phyloP scores from a whole-genome alignment of 495 filamentous ascomycete genomes.

The Penicillium ochrochloron region DNA sequence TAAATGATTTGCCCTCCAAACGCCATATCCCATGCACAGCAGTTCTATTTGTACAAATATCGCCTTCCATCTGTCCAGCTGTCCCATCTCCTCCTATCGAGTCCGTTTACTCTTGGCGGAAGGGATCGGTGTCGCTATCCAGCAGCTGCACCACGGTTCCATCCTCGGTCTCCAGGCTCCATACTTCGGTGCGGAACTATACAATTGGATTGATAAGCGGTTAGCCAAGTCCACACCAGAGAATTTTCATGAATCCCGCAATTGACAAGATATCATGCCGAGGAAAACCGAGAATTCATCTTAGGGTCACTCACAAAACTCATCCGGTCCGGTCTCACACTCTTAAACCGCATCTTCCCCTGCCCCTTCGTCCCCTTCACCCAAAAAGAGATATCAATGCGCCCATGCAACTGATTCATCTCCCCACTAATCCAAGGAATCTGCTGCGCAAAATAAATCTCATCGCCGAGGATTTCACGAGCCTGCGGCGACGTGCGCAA shows the following conservation, averaged over 20 bases:
- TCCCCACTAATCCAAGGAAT: conserved; percentile 93
- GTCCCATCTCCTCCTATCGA: not conserved
- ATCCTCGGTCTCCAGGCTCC: conserved; percentile 72
- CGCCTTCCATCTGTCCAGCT: conserved; percentile 1
- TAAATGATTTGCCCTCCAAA: conserved; percentile 28
- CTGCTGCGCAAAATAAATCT: conserved; percentile 87
- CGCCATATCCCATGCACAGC: conserved; percentile 35
- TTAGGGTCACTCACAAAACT: conserved; percentile 65
- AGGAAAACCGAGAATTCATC: not conserved
- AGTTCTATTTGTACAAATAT: conserved; percentile 34
- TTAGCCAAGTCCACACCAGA: not conserved
- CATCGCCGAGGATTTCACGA: conserved; percentile 78
- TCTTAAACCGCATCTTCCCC: conserved; percentile 82
- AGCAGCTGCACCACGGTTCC: conserved; percentile 69
- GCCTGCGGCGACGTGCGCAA: conserved; percentile 79
- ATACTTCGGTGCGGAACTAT: conserved; percentile 75
- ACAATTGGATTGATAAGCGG: not conserved
- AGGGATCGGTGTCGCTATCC: conserved; percentile 64
- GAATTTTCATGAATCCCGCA: not conserved
- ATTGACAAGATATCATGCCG: not conserved
- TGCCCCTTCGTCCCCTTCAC: conserved; percentile 79
- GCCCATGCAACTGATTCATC: conserved; percentile 92
- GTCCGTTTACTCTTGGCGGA: conserved; percentile 43
- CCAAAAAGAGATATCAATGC: conserved; percentile 83
- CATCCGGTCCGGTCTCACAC: conserved; percentile 70